Evolutionary conservation across 495 filamentous ascomycete genomes (phyloP).

Genomic region (Aspergillus kassunensis): DNA sequence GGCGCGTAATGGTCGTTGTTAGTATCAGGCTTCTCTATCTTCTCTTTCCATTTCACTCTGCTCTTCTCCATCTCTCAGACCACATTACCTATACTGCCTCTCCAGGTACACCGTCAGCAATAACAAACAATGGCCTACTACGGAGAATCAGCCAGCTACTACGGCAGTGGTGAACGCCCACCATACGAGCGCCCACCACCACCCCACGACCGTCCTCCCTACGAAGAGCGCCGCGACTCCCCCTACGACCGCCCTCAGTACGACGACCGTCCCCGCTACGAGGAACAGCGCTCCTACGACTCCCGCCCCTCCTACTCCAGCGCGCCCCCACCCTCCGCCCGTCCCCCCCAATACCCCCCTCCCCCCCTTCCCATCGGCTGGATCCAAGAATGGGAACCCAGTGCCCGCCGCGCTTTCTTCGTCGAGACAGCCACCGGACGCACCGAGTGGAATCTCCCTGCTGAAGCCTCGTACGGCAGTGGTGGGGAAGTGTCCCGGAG

Average conservation of each 20-base stretch:
- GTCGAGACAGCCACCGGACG: constrained; percentile 55
- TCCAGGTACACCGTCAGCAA: not conserved
- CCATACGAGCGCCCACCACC: constrained; percentile 14
- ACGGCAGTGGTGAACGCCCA: constrained; percentile 21
- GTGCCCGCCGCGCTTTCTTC: constrained; percentile 56
- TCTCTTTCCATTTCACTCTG: too few relatives aligned
- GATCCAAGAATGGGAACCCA: constrained; percentile 56
- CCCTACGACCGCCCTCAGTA: constrained; percentile 14
- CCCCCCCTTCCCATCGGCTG: constrained; percentile 57
- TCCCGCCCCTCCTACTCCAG: constrained; percentile 9
- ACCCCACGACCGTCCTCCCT: constrained; percentile 14
- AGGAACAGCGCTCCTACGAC: constrained; percentile 10
- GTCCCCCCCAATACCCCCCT: constrained; percentile 34
- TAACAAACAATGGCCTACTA: constrained; percentile 15
- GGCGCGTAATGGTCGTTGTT: not conserved
- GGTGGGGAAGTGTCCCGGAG: not conserved
- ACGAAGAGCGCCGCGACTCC: constrained; percentile 19
- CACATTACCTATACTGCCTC: not conserved
- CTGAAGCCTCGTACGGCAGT: not conserved
- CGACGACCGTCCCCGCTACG: constrained; percentile 13
- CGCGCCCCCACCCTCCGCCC: constrained; percentile 19
- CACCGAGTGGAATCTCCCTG: constrained; percentile 56
- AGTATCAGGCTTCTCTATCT: too few relatives aligned
- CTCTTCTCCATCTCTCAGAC: constrained; percentile 1
- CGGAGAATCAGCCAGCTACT: constrained; percentile 15